Conservation (phyloP, 2,329 filamentous ascomycete species). For the Diaporthe sp. region DNA sequence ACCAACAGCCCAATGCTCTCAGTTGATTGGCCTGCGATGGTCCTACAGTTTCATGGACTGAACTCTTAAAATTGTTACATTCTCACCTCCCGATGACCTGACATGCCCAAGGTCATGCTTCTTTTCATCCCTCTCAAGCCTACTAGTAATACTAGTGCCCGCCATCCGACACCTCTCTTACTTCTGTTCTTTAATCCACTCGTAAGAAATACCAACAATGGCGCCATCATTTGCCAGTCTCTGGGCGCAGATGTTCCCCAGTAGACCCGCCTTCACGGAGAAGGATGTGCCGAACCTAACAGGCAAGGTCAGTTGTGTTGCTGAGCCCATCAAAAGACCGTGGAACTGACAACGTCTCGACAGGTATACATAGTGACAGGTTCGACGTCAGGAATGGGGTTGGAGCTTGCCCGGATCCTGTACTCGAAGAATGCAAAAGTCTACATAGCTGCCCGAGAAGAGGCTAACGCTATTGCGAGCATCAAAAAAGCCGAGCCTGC, state of each 20-base stretch:
- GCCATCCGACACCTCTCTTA: background rate
- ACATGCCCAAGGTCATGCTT: too few species aligned
- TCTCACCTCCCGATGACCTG: background rate
- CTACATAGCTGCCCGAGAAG: conserved; percentile 63
- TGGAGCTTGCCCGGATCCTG: conserved; percentile 62
- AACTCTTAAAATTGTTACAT: background rate
- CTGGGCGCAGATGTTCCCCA: conserved; percentile 9
- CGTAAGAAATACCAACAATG: background rate
- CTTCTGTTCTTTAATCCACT: background rate
- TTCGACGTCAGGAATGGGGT: conserved; percentile 54
- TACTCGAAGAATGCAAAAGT: conserved; percentile 65
- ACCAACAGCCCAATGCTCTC: background rate
- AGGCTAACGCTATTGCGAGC: conserved; percentile 58
- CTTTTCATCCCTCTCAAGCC: too few species aligned
- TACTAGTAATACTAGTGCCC: too few species aligned
- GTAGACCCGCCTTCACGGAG: background rate
- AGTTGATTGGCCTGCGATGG: background rate
- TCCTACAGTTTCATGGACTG: background rate
- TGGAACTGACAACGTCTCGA: background rate
- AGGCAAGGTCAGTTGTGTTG: background rate
- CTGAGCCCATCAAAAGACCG: background rate
- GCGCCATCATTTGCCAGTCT: background rate
- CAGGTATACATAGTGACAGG: conserved; percentile 58
- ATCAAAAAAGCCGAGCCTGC: conserved; percentile 50
- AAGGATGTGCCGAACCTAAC: background rate